A percentile compares a stretch with the other conserved stretches of the same genome.
These are phyloP conservation scores for Phytophthora tentaculata DNA, from an alignment of 352 stramenopile species.

Conservation along the genomic window DNA sequence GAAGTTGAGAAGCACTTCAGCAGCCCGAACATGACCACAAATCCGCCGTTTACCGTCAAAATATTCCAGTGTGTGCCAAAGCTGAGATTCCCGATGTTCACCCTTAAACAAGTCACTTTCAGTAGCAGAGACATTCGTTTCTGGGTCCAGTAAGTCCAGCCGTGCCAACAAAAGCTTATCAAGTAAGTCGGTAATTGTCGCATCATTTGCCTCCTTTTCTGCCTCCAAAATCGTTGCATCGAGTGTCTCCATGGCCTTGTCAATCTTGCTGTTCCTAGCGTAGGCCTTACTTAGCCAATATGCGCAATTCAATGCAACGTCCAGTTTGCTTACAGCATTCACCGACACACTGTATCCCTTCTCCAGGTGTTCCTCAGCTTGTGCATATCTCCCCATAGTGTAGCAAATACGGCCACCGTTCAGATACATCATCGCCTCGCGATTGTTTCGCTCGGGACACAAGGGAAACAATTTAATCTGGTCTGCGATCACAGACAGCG, in stretches of 20 bases:
- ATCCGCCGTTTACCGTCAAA: slow-evolving; percentile 57
- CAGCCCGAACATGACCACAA: slow-evolving; percentile 50
- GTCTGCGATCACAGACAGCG: slow-evolving; percentile 60
- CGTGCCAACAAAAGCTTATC: slow-evolving; percentile 58
- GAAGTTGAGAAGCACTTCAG: slow-evolving; percentile 36
- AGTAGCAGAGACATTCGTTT: background rate
- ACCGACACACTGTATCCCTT: slow-evolving; percentile 42
- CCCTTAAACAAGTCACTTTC: slow-evolving; percentile 11
- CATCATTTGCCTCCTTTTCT: slow-evolving; percentile 25
- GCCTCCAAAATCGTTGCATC: slow-evolving; percentile 32
- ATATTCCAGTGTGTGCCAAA: slow-evolving; percentile 50
- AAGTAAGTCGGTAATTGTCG: slow-evolving; percentile 42
- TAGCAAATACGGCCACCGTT: slow-evolving; percentile 69
- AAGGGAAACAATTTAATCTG: slow-evolving; percentile 52
- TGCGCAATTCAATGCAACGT: slow-evolving; percentile 51
- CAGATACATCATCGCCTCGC: slow-evolving; percentile 54
- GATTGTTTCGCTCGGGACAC: slow-evolving; percentile 48
- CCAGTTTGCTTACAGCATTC: slow-evolving; percentile 31
- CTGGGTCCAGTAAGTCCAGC: slow-evolving; percentile 51
- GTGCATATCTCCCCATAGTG: slow-evolving; percentile 51
- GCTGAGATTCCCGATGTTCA: slow-evolving; percentile 31
- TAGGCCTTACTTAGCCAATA: slow-evolving; percentile 64
- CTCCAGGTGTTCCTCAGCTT: slow-evolving; percentile 54
- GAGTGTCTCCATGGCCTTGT: slow-evolving; percentile 37
- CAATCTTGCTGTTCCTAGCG: slow-evolving; percentile 35